Base-by-base conservation (phyloP, 2,329 filamentous ascomycete species). In the Fusarium begoniae region DNA sequence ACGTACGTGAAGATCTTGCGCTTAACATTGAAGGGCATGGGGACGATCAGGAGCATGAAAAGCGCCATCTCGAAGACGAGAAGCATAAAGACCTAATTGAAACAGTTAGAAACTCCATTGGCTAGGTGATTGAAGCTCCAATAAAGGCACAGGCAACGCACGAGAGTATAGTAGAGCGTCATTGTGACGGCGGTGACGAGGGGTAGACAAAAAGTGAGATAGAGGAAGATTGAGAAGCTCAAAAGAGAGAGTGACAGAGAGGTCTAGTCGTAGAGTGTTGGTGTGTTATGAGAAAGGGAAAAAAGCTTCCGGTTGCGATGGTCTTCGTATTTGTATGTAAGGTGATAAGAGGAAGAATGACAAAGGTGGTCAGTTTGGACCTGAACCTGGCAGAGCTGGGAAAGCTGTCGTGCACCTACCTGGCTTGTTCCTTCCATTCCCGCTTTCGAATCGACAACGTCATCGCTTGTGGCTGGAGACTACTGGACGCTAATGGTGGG, bases 11-110 rank as follows among this genome's bases (percentile, higher is more conserved):
- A 98, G 81, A 98, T 90, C 86, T 90, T 94, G 81, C 94, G 91
- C 85, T 94, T 94, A 82, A 93, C 84, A 75, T 89, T 91, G 86
- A 97, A 98, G 51, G 96, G 96, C 79, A 98, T 89, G 30, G 96
- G 96, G 63, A 99, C 82, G 84, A 96, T 91, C 79, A 96, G 88
- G 76, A 93, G 86, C 87, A 93, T 89, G 85, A 95, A 95, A 78
- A 97, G 86, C 70, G 85, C 86, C 93, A 96, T 96, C 90, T 96
- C 94, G 79, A 91, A 87, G 84, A 96, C 90, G 79, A 96, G 87
- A 79, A 96, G 90, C 82, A 93, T 83, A 85, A 97, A 97, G 79
- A 96, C 94, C 94, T 96, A 74, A 55, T 54, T 10, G 74, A 81
- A 69, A 83, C 24, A 51, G 66, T 77, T 54, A 78, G 72, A 44